Conservation (phyloP, 2,329 filamentous ascomycete species). For the Cladophialophora exuberans region DNA sequence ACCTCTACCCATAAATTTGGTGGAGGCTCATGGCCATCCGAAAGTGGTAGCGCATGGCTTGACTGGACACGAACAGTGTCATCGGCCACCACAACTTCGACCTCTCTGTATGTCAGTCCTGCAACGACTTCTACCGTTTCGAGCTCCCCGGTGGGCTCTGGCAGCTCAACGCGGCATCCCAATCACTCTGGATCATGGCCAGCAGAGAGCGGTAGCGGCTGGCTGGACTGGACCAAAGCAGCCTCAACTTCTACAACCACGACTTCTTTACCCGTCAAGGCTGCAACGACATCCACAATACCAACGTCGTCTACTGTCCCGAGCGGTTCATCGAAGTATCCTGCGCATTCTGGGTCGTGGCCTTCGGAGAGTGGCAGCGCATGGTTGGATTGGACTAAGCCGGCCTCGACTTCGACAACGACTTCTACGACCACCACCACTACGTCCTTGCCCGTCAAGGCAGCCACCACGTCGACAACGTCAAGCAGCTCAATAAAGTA, state of each 20-base stretch:
- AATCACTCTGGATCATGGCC: not conserved
- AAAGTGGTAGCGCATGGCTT: conserved; percentile 5
- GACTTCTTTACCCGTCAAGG: not conserved
- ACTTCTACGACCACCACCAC: no score
- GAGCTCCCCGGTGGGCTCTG: not conserved
- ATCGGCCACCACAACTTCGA: not conserved
- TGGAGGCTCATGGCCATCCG: conserved; percentile 1
- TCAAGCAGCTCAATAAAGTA: no score
- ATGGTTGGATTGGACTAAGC: no score
- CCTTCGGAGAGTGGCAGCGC: no score
- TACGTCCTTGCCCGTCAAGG: no score
- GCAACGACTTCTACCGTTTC: not conserved
- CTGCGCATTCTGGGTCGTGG: no score
- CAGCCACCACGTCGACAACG: no score
- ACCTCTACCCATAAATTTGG: not conserved
- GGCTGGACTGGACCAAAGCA: conserved; percentile 2
- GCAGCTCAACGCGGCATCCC: not conserved
- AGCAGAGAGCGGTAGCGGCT: not conserved
- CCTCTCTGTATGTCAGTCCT: not conserved
- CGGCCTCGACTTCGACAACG: no score
- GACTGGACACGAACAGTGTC: not conserved
- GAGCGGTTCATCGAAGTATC: not conserved
- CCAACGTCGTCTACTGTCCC: not conserved
- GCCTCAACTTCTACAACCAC: not conserved
- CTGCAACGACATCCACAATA: no score